Evolutionary conservation across 2,329 filamentous ascomycete species (phyloP), one percentile per base, ranked within the genome.

Genomic region (Cadophora luteo-olivacea): DNA sequence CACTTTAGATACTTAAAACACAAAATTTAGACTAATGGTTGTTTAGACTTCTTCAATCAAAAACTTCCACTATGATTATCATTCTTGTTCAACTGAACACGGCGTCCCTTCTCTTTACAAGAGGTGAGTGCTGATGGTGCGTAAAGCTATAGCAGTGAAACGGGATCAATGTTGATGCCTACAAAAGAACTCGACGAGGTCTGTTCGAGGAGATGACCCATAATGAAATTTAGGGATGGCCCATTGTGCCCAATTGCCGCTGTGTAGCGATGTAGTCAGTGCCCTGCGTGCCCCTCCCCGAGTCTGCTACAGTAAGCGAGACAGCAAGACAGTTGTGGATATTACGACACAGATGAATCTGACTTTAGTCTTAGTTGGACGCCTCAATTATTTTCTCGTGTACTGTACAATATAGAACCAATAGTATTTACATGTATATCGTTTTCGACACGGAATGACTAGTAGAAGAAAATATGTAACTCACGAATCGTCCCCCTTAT

Each of bases 11-110:
- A 24, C 2, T 24, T 24, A n/a, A 24, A 14, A 60, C 33, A 38
- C 22, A 29, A 60, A 29, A 60, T 45, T 12, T 49, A 49, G 45
- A 49, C 22, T 60, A 60, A 60, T 60, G 22, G 36, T 45, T 45
- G 16, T 19, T 45, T 16, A 45, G 41, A 45, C 16, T 6, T 45
- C 14, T 45, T 38, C 12, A 14, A 4, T 38, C 36, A 14, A 38
- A 38, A 38, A 7, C 29, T 29, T 29, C 5, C 29, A 3, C 5
- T 29, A 29, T 29, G 29, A 29, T 29, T 5, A 29, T 29, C 29
- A 29, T 3, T 29, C 29, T 29, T 29, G 29, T 29, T 29, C 29
- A 29, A 29, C 29, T 29, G 29, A 29, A 29, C 29, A 29, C 5
- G 29, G 29, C 3, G 29, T 29, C 29, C 29, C 29, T 29, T 29